phyloP scores from a whole-genome alignment of 192 early-diverging fungal genomes.

The Coemansia sp. region DNA sequence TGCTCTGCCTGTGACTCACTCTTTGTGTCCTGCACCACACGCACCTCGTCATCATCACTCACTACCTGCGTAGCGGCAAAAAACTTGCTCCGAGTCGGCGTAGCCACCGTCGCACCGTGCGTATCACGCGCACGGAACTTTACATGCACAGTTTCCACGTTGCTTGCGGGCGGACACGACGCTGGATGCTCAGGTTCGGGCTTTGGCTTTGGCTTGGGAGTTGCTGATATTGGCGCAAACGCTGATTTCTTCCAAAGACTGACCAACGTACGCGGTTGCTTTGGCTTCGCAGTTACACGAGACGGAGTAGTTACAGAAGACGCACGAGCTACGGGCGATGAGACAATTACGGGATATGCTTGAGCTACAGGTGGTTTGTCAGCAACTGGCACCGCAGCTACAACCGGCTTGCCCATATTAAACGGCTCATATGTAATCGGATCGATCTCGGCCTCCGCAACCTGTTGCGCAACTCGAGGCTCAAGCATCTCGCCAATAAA shows the following conservation, averaged over 20 bases:
- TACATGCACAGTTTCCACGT: slow-evolving; percentile 15
- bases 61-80: slow-evolving; percentile 9
- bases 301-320: no score
- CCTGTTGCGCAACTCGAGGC: slow-evolving; percentile 50
- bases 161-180: neutral
- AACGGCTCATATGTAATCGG: slow-evolving; percentile 61
- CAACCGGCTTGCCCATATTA: slow-evolving; percentile 4
- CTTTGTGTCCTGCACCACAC: no score
- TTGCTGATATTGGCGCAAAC: slow-evolving; percentile 15
- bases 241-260: slow-evolving; percentile 12
- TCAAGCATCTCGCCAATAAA: slow-evolving; percentile 63
- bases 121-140: slow-evolving; percentile 27
- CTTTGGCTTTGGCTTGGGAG: neutral
- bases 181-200: neutral
- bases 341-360: no score
- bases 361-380: no score
- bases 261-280: slow-evolving; percentile 14
- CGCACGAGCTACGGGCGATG: no score
- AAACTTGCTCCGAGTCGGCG: slow-evolving; percentile 34
- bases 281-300: neutral
- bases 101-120: slow-evolving; percentile 11
- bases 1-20: neutral
- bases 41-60: neutral
- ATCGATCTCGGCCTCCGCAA: slow-evolving; percentile 64
- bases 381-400: neutral